Conservation (phyloP, 2,329 filamentous ascomycete genomes). For the Coleophoma eucalyptorum region DNA sequence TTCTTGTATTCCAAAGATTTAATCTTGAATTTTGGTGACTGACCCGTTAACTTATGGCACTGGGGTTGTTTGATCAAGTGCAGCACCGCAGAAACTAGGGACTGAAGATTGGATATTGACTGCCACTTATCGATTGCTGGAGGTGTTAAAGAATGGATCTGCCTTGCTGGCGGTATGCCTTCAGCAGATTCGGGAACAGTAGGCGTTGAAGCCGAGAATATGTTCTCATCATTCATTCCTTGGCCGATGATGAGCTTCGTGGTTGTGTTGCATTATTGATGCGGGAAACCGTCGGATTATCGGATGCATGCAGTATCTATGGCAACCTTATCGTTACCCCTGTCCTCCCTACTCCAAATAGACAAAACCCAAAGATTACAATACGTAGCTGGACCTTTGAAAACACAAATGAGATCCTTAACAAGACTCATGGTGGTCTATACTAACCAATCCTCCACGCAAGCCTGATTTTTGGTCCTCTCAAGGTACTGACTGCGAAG, state of each 20-base stretch:
- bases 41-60: slow-evolving; percentile 6
- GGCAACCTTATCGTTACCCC: too few species aligned
- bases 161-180: slow-evolving; percentile 14
- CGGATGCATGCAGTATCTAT: slow-evolving; percentile 4
- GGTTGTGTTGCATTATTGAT: slow-evolving; percentile 16
- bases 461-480: too few species aligned
- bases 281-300: slow-evolving; percentile 14
- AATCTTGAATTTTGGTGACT: slow-evolving; percentile 11
- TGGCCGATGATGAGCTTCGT: slow-evolving; percentile 12
- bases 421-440: too few species aligned
- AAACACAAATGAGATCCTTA: too few species aligned
- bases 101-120: slow-evolving; percentile 12
- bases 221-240: slow-evolving; percentile 18
- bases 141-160: slow-evolving; percentile 17
- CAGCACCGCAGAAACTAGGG: slow-evolving; percentile 10
- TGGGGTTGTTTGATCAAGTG: slow-evolving; percentile 12
- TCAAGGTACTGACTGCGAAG: too few species aligned
- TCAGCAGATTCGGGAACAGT: slow-evolving; percentile 15
- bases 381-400: too few species aligned
- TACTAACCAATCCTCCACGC: too few species aligned
- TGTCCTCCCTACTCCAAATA: too few species aligned
- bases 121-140: slow-evolving; percentile 12
- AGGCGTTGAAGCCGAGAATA: slow-evolving; percentile 15
- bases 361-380: too few species aligned
- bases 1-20: slow-evolving; percentile 7